Evolutionary conservation across 78 protist species (phyloP).

Genomic region (Dictyostelium citrinum): DNA sequence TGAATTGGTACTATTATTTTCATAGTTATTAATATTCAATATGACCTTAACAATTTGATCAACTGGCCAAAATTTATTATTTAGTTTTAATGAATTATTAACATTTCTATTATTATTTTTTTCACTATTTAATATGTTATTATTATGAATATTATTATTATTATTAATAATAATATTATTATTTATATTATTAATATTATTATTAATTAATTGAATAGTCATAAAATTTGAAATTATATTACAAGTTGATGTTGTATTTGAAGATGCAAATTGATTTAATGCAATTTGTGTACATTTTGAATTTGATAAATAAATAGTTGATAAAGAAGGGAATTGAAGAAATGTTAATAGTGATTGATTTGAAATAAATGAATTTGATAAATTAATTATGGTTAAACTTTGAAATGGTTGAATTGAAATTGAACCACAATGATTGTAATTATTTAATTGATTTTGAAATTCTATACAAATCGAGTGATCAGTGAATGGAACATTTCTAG

Average conservation of each 20-base stretch:
- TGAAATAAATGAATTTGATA: conserved; percentile 18
- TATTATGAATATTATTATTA: not conserved
- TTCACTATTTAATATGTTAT: not conserved
- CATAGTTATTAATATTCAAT: not conserved
- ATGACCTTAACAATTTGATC: not conserved
- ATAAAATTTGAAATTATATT: not conserved
- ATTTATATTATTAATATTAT: not conserved
- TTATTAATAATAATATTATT: not conserved
- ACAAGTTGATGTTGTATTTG: not conserved
- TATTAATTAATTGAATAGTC: not conserved
- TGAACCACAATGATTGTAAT: not conserved
- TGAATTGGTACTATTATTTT: not conserved
- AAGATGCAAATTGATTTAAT: not conserved
- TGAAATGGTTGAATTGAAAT: not conserved
- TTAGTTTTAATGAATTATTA: not conserved
- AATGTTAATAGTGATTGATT: not conserved
- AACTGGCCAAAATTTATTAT: conserved; percentile 24
- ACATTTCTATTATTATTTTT: not conserved
- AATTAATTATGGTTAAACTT: not conserved
- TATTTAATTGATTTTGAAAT: not conserved
- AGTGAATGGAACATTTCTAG: conserved; percentile 19
- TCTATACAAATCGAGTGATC: not conserved
- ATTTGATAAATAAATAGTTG: not conserved
- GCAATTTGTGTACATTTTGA: conserved; percentile 18
- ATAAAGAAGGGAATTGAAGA: not conserved